These are phyloP conservation scores for Mrakia frigida DNA, from an alignment of 768 basidiomycete species.

Conservation along the genomic window DNA sequence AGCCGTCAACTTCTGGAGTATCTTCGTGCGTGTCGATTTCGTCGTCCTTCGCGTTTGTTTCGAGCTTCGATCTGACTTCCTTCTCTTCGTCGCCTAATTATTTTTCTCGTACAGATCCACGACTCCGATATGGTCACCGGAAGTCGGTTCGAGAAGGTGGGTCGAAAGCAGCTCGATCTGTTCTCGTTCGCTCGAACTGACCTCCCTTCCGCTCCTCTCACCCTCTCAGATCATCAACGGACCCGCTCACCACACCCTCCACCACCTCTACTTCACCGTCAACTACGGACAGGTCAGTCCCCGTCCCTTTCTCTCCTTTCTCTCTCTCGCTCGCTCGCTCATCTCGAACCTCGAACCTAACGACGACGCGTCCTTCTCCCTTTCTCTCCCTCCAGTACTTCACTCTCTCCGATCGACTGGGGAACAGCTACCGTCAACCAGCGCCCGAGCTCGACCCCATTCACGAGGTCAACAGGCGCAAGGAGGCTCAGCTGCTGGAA, in stretches of 20 bases:
- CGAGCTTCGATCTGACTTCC: not conserved
- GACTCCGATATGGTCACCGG: conserved; percentile 98
- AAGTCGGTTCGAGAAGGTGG: conserved; percentile 73
- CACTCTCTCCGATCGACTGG: conserved; percentile 80
- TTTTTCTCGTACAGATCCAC: conserved; percentile 64
- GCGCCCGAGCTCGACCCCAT: conserved; percentile 76
- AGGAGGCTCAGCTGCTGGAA: not conserved
- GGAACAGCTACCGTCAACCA: conserved; percentile 85
- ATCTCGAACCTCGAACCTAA: too few relatives aligned
- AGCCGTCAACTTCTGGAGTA: conserved; percentile 88
- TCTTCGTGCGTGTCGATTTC: conserved; percentile 58
- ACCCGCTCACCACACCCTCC: conserved; percentile 95
- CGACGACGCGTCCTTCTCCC: not conserved
- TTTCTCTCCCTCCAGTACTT: conserved; percentile 68
- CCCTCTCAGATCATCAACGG: conserved; percentile 83
- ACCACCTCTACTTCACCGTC: conserved; percentile 93
- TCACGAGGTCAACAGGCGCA: conserved; percentile 36
- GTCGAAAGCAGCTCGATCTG: not conserved
- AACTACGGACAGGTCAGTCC: conserved; percentile 73
- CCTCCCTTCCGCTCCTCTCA: conserved; percentile 63
- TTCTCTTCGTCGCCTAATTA: not conserved
- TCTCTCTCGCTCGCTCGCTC: conserved; percentile 25
- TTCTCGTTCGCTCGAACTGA: conserved; percentile 61
- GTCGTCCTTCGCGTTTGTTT: not conserved
- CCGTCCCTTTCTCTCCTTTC: not conserved